These are phyloP conservation scores for Secale cereale DNA, from an alignment of 176 grass and related monocot genomes.

Conservation along the genomic window DNA sequence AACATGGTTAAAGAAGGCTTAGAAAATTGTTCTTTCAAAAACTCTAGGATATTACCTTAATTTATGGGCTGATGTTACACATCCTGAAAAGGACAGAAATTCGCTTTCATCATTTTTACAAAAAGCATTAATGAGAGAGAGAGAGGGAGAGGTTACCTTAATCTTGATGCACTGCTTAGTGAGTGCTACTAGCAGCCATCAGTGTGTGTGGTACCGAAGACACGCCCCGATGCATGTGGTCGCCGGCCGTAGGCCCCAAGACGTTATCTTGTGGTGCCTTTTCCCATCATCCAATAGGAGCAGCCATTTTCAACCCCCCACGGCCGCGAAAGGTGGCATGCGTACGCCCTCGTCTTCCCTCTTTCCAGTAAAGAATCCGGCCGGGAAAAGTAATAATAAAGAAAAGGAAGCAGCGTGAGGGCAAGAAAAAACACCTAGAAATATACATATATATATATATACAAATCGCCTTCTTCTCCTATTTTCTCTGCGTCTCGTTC, in stretches of 20 bases:
- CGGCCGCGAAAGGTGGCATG: conserved; percentile 17
- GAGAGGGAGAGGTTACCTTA: not conserved
- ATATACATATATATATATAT: no score
- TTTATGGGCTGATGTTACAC: not conserved
- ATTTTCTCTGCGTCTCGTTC: conserved; percentile 1
- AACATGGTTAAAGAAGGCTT: not conserved
- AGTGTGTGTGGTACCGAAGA: not conserved
- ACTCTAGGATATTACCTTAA: not conserved
- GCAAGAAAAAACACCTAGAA: not conserved
- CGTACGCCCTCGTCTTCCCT: conserved; percentile 22
- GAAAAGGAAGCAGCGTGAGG: not conserved
- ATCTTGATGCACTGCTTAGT: not conserved
- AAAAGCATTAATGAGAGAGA: not conserved
- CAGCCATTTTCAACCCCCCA: not conserved
- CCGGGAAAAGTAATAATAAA: not conserved
- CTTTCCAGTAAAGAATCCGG: conserved; percentile 31
- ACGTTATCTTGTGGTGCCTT: not conserved
- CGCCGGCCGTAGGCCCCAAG: not conserved
- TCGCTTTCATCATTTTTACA: not conserved
- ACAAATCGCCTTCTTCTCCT: not conserved
- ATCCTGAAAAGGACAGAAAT: not conserved
- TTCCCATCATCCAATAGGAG: conserved; percentile 8
- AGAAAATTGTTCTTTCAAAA: not conserved
- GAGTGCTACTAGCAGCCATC: not conserved
- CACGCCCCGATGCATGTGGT: not conserved